phyloP scores from a whole-genome alignment of 805 yeast genomes.

The Diddensiella caesifluorescens region DNA sequence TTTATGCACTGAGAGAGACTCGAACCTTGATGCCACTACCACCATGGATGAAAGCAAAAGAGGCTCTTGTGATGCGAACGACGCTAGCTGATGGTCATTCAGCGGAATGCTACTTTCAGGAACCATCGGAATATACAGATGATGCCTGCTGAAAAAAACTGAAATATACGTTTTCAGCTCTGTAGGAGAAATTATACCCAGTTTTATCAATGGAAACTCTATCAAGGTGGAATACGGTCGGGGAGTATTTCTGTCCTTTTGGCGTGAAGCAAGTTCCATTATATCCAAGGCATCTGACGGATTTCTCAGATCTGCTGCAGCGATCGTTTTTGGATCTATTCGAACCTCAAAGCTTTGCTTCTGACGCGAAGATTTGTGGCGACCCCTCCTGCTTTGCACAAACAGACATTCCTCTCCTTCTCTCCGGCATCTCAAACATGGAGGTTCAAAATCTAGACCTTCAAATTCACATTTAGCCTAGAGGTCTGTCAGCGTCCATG shows the following conservation, averaged over 20 bases:
- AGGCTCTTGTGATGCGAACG: slow-evolving; percentile 16
- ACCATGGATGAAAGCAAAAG: slow-evolving; percentile 17
- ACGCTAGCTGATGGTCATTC: slow-evolving; percentile 8
- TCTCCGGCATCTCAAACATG: slow-evolving; percentile 76
- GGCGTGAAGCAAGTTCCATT: slow-evolving; percentile 18
- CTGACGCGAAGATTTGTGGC: slow-evolving; percentile 18
- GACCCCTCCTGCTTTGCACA: slow-evolving; percentile 50
- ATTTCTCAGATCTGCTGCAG: slow-evolving; percentile 16
- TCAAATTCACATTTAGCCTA: slow-evolving; percentile 76
- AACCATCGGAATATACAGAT: slow-evolving; percentile 15
- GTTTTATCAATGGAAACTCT: slow-evolving; percentile 14
- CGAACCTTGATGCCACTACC: slow-evolving; percentile 19
- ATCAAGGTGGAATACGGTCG: slow-evolving; percentile 1
- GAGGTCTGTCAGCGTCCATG: background rate
- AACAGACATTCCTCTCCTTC: slow-evolving; percentile 78
- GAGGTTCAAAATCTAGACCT: slow-evolving; percentile 61
- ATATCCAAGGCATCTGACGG: slow-evolving; percentile 23
- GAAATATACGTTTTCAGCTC: slow-evolving; percentile 17
- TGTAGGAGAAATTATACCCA: slow-evolving; percentile 14
- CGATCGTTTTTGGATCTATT: slow-evolving; percentile 17
- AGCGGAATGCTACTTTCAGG: slow-evolving; percentile 11
- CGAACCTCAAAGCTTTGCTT: background rate
- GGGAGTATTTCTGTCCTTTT: background rate
- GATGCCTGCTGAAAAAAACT: slow-evolving; percentile 20
- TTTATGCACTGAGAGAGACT: slow-evolving; percentile 2